phyloP scores from a whole-genome alignment of 2,329 filamentous ascomycete species.

The Ophiocordyceps camponoti-saundersi region DNA sequence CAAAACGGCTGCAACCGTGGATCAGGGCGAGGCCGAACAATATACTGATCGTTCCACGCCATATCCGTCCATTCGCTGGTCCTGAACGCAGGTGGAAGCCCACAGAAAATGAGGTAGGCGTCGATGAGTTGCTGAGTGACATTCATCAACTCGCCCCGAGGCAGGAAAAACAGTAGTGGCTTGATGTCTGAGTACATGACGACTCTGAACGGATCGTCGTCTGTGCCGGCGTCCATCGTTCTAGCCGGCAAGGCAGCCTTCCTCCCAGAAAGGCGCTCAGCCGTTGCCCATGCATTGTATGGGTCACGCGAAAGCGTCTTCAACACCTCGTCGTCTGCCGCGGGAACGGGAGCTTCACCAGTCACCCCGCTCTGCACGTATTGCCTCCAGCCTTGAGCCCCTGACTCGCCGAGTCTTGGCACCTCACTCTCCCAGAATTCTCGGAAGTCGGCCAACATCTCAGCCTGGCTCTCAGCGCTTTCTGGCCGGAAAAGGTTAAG shows the following conservation, averaged over 20 bases:
- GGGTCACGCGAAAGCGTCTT: constrained; percentile 19
- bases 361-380: constrained; percentile 21
- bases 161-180: constrained; percentile 39
- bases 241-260: constrained; percentile 48
- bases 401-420: constrained; percentile 57
- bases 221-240: constrained; percentile 54
- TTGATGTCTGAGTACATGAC: constrained; percentile 66
- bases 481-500: constrained; percentile 39
- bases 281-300: constrained; percentile 31
- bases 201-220: constrained; percentile 70
- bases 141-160: constrained; percentile 13
- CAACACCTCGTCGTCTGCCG: constrained; percentile 3
- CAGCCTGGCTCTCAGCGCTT: constrained; percentile 8
- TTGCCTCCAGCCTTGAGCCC: constrained; percentile 53
- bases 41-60: constrained; percentile 14
- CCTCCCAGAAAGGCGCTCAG: constrained; percentile 33
- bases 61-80: constrained; percentile 11
- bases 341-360: constrained; percentile 23
- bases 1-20: constrained; percentile 1
- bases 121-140: constrained; percentile 39
- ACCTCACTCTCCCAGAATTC: constrained; percentile 82
- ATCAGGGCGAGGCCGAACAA: constrained; percentile 4
- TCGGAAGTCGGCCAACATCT: constrained; percentile 31
- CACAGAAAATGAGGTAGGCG: constrained; percentile 53
- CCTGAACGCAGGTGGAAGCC: constrained; percentile 34